Evolutionary conservation across 1,284 basidiomycete genomes (phyloP), one percentile per base, ranked within the genome.

Genomic region (Pisolithus thermaeus): DNA sequence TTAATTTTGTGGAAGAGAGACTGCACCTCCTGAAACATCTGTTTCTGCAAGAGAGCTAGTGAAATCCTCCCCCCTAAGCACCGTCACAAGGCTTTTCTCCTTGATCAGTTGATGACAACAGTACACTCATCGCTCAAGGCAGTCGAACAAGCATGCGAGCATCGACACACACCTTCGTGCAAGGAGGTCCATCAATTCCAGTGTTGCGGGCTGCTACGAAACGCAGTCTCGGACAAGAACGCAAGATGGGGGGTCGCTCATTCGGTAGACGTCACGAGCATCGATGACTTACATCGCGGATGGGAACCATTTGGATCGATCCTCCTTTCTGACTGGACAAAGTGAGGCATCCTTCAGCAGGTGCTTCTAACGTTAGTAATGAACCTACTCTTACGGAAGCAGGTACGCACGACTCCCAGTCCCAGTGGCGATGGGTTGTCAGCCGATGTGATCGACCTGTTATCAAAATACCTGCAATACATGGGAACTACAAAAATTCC

Each of bases 361-460:
- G 30, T 16, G 22, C 27, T 14, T 43, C 28, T n/a, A 8, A 16
- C 7, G 11, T 32, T 20, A 35, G 44, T 16, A 16, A n/a, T 28
- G 25, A 25, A 11, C 30, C 2, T 36, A 23, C 32, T 12, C 20
- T 22, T 18, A 35, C 12, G 14, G 32, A 35, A 2, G 28, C 32
- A 35, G 32, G 32, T 35, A 35, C 3, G 32, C 32, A 35, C 32
- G 32, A 16, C 14, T 35, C 14, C 32, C 14, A 59, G 46, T 20
- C 18, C 57, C 52, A 42, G 61, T 50, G 46, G 52, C 1, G 39
- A 65, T 65, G 43, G 61, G 7, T 65, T 48, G 54, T 50, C 48
- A 16, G 46, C 46, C 41, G 41, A 23, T 25, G 3, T 18, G 6
- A 6, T n/a, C 7, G 8, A n/a, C 12, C 9, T 28, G 23, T n/a